Percentiles rank a stretch among this genome's conserved stretches.
Conservation (phyloP, 352 stramenopile genomes). For the Phytopythium boreale region DNA sequence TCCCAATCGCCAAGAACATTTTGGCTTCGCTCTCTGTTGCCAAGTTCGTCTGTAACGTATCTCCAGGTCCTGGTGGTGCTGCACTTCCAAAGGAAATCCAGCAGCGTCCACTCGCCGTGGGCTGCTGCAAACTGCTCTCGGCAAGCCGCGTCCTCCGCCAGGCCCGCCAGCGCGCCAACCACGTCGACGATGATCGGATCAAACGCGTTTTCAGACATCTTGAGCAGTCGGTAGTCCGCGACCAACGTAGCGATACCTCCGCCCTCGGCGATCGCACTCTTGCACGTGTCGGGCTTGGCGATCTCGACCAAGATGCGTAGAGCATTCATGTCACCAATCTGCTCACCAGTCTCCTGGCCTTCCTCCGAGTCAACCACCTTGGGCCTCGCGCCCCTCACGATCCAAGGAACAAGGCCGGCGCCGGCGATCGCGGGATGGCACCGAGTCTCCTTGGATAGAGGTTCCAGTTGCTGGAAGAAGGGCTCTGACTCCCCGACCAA, state of each 20-base stretch:
- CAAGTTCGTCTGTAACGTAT: too few species aligned
- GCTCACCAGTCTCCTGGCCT: not conserved
- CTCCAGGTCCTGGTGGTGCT: not conserved
- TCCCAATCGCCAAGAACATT: too few species aligned
- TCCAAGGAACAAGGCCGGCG: not conserved
- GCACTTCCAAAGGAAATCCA: conserved; percentile 5
- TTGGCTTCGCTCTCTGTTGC: too few species aligned
- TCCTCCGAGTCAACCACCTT: not conserved
- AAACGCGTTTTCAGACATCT: not conserved
- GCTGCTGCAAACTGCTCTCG: not conserved
- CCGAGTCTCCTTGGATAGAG: not conserved
- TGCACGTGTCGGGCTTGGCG: not conserved
- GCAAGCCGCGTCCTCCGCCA: not conserved
- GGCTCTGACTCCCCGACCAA: not conserved
- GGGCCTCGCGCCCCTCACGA: not conserved
- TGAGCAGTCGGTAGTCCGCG: not conserved
- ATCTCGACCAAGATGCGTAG: not conserved
- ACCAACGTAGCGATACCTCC: not conserved
- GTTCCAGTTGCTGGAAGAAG: not conserved
- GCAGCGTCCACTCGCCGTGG: not conserved
- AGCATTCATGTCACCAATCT: not conserved
- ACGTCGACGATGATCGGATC: not conserved
- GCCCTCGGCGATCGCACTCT: not conserved
- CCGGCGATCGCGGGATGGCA: not conserved
- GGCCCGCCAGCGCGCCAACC: not conserved